Evolutionary conservation across 75 land plant genomes (phyloP).

Genomic region (Cryptomeria japonica): DNA sequence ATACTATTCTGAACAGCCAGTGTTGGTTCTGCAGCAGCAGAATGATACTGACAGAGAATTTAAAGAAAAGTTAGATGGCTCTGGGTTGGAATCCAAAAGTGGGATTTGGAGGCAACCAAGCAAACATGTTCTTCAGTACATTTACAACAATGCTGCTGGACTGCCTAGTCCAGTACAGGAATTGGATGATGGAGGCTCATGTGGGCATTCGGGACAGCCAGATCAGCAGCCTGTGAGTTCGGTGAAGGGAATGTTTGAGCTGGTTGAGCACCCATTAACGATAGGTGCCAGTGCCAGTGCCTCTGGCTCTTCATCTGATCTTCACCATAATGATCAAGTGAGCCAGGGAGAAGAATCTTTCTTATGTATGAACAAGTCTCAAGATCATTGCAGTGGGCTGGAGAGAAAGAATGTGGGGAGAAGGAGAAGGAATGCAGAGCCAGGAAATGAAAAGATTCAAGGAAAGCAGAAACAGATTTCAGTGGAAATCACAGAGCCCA

Average conservation of each 20-base stretch:
- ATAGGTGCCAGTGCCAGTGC: too few species aligned
- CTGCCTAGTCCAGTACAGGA: conserved; percentile 14
- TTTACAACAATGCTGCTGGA: conserved; percentile 8
- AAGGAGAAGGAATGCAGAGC: not conserved
- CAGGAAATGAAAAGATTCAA: not conserved
- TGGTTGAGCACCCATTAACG: not conserved
- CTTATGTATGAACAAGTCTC: not conserved
- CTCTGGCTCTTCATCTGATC: not conserved
- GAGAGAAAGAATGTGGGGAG: not conserved
- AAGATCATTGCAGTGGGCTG: not conserved
- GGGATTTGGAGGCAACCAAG: not conserved
- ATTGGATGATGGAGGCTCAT: too few species aligned
- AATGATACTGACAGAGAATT: not conserved
- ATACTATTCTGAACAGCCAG: not conserved
- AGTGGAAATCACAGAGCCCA: not conserved
- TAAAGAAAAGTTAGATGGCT: not conserved
- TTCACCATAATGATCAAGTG: not conserved
- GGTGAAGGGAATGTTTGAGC: not conserved
- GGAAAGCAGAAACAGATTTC: conserved; percentile 1
- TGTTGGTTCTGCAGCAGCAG: not conserved
- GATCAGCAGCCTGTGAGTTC: not conserved
- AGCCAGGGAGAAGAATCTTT: not conserved
- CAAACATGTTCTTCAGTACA: conserved; percentile 8
- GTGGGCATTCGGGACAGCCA: not conserved
- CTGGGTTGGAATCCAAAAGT: not conserved